Percentiles rank a stretch among this genome's conserved stretches.
Evolutionary conservation across 1,284 basidiomycete species (phyloP).

Genomic region (Volvariella surrecta): DNA sequence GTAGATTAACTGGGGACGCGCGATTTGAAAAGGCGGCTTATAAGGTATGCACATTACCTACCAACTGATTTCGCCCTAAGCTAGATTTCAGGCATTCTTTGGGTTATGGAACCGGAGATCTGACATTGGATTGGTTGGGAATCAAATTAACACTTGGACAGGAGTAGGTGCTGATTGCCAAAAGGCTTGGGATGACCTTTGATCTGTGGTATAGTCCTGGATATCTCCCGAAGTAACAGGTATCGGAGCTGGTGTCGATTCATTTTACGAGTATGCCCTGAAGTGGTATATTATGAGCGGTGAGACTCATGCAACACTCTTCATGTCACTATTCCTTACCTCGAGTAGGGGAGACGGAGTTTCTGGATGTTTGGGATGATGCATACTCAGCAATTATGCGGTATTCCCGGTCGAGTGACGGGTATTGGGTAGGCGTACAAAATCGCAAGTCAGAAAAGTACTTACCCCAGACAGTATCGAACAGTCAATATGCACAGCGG

Average conservation of each 20-base stretch:
- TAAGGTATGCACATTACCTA: slow-evolving; percentile 27
- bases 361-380: slow-evolving; percentile 89
- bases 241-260: slow-evolving; percentile 89
- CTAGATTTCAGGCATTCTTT: slow-evolving; percentile 58
- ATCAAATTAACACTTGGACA: slow-evolving; percentile 75
- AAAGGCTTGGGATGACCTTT: neutral
- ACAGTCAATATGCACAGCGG: slow-evolving; percentile 75
- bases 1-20: slow-evolving; percentile 80
- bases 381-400: slow-evolving; percentile 85
- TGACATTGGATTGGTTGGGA: slow-evolving; percentile 77
- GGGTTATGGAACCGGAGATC: slow-evolving; percentile 88
- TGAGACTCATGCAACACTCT: slow-evolving; percentile 24
- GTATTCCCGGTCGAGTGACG: slow-evolving; percentile 73
- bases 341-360: slow-evolving; percentile 70
- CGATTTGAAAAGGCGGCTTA: slow-evolving; percentile 80
- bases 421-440: slow-evolving; percentile 68
- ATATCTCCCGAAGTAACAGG: slow-evolving; percentile 65
- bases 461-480: slow-evolving; percentile 49
- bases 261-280: slow-evolving; percentile 87
- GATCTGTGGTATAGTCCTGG: slow-evolving; percentile 42
- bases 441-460: neutral
- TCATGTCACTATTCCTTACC: slow-evolving; percentile 1
- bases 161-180: slow-evolving; percentile 44
- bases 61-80: slow-evolving; percentile 1
- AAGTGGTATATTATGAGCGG: slow-evolving; percentile 88